A percentile compares a stretch with the other conserved stretches of the same genome.
These are phyloP conservation scores for Cornus controversa DNA, from an alignment of 148 eudicot species.

Conservation along the genomic window DNA sequence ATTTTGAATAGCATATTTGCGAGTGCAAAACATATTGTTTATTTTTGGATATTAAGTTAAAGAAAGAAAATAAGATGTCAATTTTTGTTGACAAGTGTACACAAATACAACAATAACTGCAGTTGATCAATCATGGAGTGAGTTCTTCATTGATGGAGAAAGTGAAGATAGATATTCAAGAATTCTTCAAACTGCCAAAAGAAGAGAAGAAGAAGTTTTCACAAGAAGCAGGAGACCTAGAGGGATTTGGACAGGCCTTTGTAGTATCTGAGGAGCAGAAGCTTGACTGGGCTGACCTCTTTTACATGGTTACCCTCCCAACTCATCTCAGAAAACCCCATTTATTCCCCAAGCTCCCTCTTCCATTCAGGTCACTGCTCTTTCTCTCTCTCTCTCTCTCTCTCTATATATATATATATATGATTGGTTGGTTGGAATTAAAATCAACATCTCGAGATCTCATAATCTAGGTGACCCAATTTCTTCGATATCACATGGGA, in stretches of 20 bases:
- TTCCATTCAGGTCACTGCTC: slow-evolving; percentile 15
- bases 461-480: too few species aligned
- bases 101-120: not conserved
- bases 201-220: slow-evolving; percentile 26
- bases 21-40: too few species aligned
- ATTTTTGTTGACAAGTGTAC: too few species aligned
- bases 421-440: too few species aligned
- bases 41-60: too few species aligned
- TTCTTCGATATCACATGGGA: too few species aligned
- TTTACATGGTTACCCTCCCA: slow-evolving; percentile 23
- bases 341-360: slow-evolving; percentile 25
- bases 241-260: slow-evolving; percentile 33
- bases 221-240: slow-evolving; percentile 16
- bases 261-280: slow-evolving; percentile 32
- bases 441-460: too few species aligned
- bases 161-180: slow-evolving; percentile 19
- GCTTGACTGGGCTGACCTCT: slow-evolving; percentile 33
- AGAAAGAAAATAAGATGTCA: too few species aligned
- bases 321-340: slow-evolving; percentile 23
- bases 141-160: slow-evolving; percentile 17
- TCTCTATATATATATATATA: too few species aligned
- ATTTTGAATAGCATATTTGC: too few species aligned
- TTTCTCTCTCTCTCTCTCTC: not conserved
- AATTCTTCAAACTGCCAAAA: slow-evolving; percentile 23
- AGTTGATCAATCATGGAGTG: slow-evolving; percentile 38